phyloP scores from a whole-genome alignment of 2,329 filamentous ascomycete genomes.

The Mariannaea elegans region DNA sequence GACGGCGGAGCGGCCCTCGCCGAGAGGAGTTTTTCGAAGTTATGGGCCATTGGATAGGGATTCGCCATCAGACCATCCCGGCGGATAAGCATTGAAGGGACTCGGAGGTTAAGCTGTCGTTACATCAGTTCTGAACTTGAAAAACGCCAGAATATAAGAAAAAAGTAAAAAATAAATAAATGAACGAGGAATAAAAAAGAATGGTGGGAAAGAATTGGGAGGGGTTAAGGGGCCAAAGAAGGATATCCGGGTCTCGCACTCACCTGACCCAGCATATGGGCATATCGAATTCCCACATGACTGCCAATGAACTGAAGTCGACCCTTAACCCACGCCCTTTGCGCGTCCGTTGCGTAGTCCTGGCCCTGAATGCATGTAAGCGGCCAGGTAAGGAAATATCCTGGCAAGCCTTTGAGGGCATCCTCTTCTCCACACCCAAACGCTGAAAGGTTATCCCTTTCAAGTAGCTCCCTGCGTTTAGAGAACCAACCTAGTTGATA shows the following conservation, averaged over 20 bases:
- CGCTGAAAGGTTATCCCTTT: slow-evolving; percentile 51
- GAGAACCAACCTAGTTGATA: slow-evolving; percentile 69
- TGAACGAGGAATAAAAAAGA: slow-evolving; percentile 3
- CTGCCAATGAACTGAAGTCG: slow-evolving; percentile 63
- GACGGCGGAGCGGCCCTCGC: slow-evolving; percentile 47
- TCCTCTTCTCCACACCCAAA: slow-evolving; percentile 62
- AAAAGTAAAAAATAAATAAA: neutral
- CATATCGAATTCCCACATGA: slow-evolving; percentile 66
- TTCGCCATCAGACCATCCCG: slow-evolving; percentile 59
- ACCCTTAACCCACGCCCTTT: slow-evolving; percentile 64
- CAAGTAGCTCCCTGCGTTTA: slow-evolving; percentile 52
- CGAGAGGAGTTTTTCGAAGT: slow-evolving; percentile 57
- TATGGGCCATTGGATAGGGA: slow-evolving; percentile 52
- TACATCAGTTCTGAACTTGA: slow-evolving; percentile 15
- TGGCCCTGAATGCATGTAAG: slow-evolving; percentile 62
- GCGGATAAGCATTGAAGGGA: slow-evolving; percentile 70
- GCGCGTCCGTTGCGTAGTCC: slow-evolving; percentile 67
- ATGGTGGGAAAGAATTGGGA: neutral
- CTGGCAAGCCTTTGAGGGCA: slow-evolving; percentile 62
- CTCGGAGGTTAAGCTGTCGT: slow-evolving; percentile 62
- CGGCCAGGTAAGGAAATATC: slow-evolving; percentile 69
- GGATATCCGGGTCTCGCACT: slow-evolving; percentile 32
- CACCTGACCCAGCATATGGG: slow-evolving; percentile 64
- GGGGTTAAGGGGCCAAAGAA: neutral
- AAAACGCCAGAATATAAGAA: neutral